Evolutionary conservation across 2,329 filamentous ascomycete genomes (phyloP).

Genomic region (Ophiostoma ips): DNA sequence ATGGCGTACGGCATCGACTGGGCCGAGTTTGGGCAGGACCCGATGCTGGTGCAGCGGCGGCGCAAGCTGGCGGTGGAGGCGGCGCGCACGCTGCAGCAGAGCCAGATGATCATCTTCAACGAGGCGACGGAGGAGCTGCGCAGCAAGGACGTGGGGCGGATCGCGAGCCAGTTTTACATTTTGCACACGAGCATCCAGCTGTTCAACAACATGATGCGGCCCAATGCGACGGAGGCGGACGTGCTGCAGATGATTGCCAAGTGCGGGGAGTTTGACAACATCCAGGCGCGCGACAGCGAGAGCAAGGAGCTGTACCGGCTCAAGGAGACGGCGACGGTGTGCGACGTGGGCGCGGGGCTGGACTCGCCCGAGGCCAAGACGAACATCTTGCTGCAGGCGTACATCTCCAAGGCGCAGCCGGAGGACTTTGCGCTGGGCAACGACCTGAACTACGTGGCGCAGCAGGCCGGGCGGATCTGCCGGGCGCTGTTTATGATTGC

Average conservation of each 20-base stretch:
- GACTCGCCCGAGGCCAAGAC: conserved; percentile 76
- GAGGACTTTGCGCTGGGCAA: conserved; percentile 92
- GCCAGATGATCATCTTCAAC: conserved; percentile 99
- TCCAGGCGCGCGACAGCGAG: conserved; percentile 83
- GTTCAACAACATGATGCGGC: conserved; percentile 90
- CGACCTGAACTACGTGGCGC: conserved; percentile 86
- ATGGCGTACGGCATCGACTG: conserved; percentile 91
- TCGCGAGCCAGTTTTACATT: conserved; percentile 95
- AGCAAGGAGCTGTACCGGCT: conserved; percentile 71
- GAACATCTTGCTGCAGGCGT: conserved; percentile 86
- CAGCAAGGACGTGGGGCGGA: conserved; percentile 88
- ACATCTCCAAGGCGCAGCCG: conserved; percentile 74
- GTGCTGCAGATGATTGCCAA: conserved; percentile 92
- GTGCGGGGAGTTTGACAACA: conserved; percentile 96
- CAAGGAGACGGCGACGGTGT: conserved; percentile 57
- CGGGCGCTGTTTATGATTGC: conserved; percentile 95
- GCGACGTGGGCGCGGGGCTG: conserved; percentile 61
- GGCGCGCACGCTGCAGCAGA: conserved; percentile 72
- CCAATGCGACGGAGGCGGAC: conserved; percentile 76
- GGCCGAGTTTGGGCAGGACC: conserved; percentile 79
- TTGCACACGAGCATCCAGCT: conserved; percentile 86
- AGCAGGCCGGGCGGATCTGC: conserved; percentile 90
- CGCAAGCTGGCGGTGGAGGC: conserved; percentile 80
- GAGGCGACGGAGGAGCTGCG: conserved; percentile 84
- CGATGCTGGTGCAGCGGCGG: conserved; percentile 70